Conservation (phyloP, 768 basidiomycete genomes). For the Boletus subcaerulescens region DNA sequence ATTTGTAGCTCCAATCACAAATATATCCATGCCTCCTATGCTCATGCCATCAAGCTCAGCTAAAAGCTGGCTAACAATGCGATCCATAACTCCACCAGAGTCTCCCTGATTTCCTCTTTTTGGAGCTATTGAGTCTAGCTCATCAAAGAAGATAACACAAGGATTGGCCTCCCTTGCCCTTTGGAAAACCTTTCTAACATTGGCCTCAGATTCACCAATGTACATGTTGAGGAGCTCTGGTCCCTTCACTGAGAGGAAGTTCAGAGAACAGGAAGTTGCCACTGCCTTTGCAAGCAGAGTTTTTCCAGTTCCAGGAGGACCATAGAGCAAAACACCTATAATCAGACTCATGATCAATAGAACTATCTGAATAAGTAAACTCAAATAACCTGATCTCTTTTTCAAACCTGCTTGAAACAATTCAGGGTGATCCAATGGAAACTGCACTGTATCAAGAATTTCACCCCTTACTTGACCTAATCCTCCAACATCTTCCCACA, state of each 20-base stretch:
- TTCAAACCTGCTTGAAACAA: constrained; percentile 88
- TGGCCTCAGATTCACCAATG: constrained; percentile 97
- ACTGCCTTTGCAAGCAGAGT: constrained; percentile 95
- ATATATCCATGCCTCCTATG: constrained; percentile 66
- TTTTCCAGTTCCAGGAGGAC: constrained; percentile 95
- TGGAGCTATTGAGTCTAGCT: constrained; percentile 91
- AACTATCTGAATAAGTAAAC: neutral
- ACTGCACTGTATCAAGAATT: constrained; percentile 92
- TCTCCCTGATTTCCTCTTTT: constrained; percentile 95
- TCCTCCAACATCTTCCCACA: constrained; percentile 98
- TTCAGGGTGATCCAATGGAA: constrained; percentile 88
- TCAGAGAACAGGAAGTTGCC: constrained; percentile 90
- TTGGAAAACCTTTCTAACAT: constrained; percentile 91
- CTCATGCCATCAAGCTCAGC: constrained; percentile 94
- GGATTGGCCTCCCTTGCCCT: constrained; percentile 88
- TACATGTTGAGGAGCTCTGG: constrained; percentile 98
- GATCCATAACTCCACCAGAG: constrained; percentile 97
- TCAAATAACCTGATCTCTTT: constrained; percentile 78
- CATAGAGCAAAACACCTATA: constrained; percentile 85
- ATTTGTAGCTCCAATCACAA: constrained; percentile 96
- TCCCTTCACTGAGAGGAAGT: constrained; percentile 97
- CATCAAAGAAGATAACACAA: constrained; percentile 96
- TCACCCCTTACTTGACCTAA: constrained; percentile 83
- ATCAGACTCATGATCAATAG: neutral
- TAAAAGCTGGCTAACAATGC: constrained; percentile 91